Evolutionary conservation across 2,329 filamentous ascomycete species (phyloP), one percentile per base, ranked within the genome.

Genomic region (Metarhizium album): DNA sequence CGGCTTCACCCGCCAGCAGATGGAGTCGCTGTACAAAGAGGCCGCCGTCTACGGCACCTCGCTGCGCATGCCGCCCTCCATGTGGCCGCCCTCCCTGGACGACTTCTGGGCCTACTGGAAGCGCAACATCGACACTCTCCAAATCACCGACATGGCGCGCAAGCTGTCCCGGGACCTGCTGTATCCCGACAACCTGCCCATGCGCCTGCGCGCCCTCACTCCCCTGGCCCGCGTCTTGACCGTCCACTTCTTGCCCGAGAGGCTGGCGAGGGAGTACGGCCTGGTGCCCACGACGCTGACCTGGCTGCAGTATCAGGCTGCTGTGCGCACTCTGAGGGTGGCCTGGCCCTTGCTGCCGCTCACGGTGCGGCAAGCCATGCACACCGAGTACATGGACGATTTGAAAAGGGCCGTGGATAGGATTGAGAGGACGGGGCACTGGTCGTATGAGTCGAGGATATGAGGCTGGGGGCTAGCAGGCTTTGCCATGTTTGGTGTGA

Each of bases 101-200:
- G 65, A 61, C 2, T 69, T 69, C 50, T 66, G 64, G 65, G 52
- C 49, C 16, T 69, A 70, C 55, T 70, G 67, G 68, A 54, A 70
- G 50, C 52, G 60, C 40, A 60, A 65, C 45, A 58, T 70, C 23
- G 60, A 56, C 35, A 63, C 58, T 1, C 55, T 69, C 16, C 50
- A 65, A 24, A 56, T 70, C 35, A 67, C 62, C 2, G 55, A 62
- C 35, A 58, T 60, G 55, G 66, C 66, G 16, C 53, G 53, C 24
- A 54, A 54, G 37, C 53, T 65, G 22, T 56, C 52, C 24, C 49
- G 45, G 22, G 58, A 59, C 38, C 54, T 65, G 8, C 45, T 64
- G 24, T 62, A 57, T 27, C 59, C 59, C 6, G 52, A 42, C 11
- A 53, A 58, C 24, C 51, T 60, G 18, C 63, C 62, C 2, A 45